phyloP scores from a whole-genome alignment of 768 basidiomycete species.

The Boletus subparvulus region DNA sequence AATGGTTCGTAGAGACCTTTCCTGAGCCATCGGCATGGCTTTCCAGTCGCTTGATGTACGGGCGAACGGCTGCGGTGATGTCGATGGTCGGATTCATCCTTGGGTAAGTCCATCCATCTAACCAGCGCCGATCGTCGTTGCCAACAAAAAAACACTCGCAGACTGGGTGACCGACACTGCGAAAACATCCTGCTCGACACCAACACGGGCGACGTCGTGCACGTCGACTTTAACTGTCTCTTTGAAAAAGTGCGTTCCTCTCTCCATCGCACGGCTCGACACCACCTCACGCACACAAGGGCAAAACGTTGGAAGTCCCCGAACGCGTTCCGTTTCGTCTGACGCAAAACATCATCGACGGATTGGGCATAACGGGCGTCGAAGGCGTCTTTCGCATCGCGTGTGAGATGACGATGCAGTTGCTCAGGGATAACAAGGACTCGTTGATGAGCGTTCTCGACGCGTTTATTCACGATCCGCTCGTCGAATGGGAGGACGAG shows the following conservation, averaged over 20 bases:
- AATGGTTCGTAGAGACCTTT: constrained; percentile 97
- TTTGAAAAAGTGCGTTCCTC: constrained; percentile 77
- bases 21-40: constrained; percentile 97
- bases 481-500: constrained; percentile 93
- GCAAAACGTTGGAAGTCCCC: constrained; percentile 81
- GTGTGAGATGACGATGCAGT: constrained; percentile 85
- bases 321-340: constrained; percentile 94
- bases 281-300: constrained; percentile 37
- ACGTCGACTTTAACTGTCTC: constrained; percentile 97
- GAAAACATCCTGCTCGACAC: constrained; percentile 95
- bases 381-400: constrained; percentile 93
- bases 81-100: constrained; percentile 98
- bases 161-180: constrained; percentile 96
- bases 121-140: neutral
- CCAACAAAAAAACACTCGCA: constrained; percentile 26
- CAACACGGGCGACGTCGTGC: constrained; percentile 86
- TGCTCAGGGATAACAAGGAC: constrained; percentile 89
- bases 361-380: constrained; percentile 87
- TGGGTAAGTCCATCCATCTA: constrained; percentile 50
- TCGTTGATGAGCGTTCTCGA: constrained; percentile 93
- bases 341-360: constrained; percentile 91
- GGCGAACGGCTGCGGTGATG: constrained; percentile 92
- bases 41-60: constrained; percentile 80
- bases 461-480: constrained; percentile 94
- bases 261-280: neutral